A percentile compares a stretch with the other conserved stretches of the same genome.
Conservation (phyloP, 108 stramenopile species). For the Mayamaea pseudoterrestris region DNA sequence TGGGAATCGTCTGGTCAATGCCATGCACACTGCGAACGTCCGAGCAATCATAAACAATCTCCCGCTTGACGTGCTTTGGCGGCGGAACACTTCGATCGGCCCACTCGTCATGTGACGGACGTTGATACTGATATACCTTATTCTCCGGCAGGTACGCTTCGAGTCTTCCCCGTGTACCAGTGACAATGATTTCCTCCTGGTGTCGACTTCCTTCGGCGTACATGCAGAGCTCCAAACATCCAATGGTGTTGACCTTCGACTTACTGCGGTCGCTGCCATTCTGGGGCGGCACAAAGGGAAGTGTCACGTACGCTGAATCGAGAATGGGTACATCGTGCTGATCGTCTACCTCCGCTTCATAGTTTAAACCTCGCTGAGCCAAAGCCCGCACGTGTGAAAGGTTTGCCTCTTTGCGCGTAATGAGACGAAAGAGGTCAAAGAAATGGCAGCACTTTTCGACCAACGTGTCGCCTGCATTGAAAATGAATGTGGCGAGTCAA, state of each 20-base stretch:
- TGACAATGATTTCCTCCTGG: slow-evolving; percentile 82
- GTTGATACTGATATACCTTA: slow-evolving; percentile 60
- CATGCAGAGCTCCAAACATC: slow-evolving; percentile 77
- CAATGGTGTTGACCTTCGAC: slow-evolving; percentile 25
- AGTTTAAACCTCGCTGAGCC: not conserved
- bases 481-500: too few relatives aligned
- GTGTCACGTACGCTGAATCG: slow-evolving; percentile 69
- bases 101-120: slow-evolving; percentile 46
- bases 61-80: slow-evolving; percentile 34
- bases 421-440: slow-evolving; percentile 75
- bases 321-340: slow-evolving; percentile 53
- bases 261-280: not conserved
- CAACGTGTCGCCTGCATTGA: slow-evolving; percentile 62
- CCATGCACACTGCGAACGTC: slow-evolving; percentile 52
- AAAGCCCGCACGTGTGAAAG: slow-evolving; percentile 15
- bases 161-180: slow-evolving; percentile 66
- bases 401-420: slow-evolving; percentile 59
- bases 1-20: slow-evolving; percentile 53
- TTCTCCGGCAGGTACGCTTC: slow-evolving; percentile 82
- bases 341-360: not conserved
- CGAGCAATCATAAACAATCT: slow-evolving; percentile 58
- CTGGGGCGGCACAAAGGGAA: slow-evolving; percentile 36
- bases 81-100: slow-evolving; percentile 61
- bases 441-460: slow-evolving; percentile 85
- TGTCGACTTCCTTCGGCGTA: slow-evolving; percentile 76